These are phyloP conservation scores for Abrus pulchellus DNA, from an alignment of 306 rosid species.

Conservation along the genomic window DNA sequence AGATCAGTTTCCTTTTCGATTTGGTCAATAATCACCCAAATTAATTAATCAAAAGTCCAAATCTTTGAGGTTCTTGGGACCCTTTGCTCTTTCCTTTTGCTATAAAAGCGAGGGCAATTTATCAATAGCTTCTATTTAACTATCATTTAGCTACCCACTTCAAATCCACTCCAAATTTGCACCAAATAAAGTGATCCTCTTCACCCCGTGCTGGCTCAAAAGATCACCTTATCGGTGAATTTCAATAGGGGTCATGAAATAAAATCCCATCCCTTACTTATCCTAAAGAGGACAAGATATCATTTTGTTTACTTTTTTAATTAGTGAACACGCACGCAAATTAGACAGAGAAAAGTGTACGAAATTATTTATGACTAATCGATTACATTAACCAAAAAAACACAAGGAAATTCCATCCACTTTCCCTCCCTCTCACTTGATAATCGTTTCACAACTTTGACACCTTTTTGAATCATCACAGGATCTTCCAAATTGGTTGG, in stretches of 20 bases:
- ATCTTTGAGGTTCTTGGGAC: constrained; percentile 55
- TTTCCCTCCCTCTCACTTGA: neutral
- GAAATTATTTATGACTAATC: no score
- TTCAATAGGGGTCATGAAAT: neutral
- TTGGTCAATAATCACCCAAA: constrained; percentile 49
- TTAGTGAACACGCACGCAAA: neutral
- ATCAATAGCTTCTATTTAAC: constrained; percentile 48
- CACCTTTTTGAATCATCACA: constrained; percentile 55
- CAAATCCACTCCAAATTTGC: constrained; percentile 43
- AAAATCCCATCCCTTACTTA: constrained; percentile 2
- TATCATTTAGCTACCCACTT: constrained; percentile 60
- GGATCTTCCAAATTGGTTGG: constrained; percentile 57
- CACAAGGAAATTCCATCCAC: constrained; percentile 26
- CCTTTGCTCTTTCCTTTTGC: constrained; percentile 41
- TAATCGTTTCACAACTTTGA: constrained; percentile 40
- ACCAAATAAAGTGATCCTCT: constrained; percentile 48
- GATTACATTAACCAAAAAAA: neutral
- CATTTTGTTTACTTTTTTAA: neutral
- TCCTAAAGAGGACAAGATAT: constrained; percentile 1
- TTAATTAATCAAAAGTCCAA: constrained; percentile 29
- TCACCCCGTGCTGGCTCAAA: constrained; percentile 41
- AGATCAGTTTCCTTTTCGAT: constrained; percentile 36
- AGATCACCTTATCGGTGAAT: neutral
- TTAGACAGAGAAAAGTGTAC: neutral
- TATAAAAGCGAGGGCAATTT: constrained; percentile 55